phyloP scores from a whole-genome alignment of 1,139 yeast genomes.

The Protomyces arabidopsidicola region DNA sequence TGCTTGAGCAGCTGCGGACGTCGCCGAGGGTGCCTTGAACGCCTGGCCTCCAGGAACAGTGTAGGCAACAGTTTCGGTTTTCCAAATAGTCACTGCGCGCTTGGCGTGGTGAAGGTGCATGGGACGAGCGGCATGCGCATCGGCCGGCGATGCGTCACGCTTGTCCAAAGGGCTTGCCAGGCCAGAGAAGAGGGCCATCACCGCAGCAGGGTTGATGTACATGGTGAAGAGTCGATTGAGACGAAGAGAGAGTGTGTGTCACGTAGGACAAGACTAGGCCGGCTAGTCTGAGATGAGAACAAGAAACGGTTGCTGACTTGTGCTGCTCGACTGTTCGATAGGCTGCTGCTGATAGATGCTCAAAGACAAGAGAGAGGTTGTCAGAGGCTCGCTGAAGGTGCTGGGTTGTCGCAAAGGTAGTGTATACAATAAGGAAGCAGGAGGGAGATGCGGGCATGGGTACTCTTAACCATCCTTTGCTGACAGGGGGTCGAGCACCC shows the following conservation, averaged over 20 bases:
- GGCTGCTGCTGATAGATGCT: not conserved
- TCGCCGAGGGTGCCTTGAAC: not conserved
- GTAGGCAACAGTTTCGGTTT: constrained; percentile 21
- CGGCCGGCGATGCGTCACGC: not conserved
- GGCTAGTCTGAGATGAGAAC: not conserved
- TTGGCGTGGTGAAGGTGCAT: constrained; percentile 10
- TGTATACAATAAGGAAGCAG: not conserved
- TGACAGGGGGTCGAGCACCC: not conserved
- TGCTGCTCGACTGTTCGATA: not conserved
- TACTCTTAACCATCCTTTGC: not conserved
- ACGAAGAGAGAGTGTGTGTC: not conserved
- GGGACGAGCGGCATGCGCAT: constrained; percentile 6
- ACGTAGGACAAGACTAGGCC: not conserved
- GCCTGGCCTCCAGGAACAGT: constrained; percentile 17
- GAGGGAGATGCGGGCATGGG: not conserved
- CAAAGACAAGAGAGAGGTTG: constrained; percentile 4
- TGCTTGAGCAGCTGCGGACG: not conserved
- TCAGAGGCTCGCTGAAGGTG: not conserved
- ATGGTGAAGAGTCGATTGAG: not conserved
- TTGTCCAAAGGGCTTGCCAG: not conserved
- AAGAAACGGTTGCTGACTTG: not conserved
- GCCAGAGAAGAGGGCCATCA: not conserved
- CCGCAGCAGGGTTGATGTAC: constrained; percentile 1
- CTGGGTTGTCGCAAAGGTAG: not conserved
- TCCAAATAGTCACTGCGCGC: constrained; percentile 24